These are phyloP conservation scores for Phytopythium sindhum DNA, from an alignment of 352 stramenopile species.

Conservation along the genomic window DNA sequence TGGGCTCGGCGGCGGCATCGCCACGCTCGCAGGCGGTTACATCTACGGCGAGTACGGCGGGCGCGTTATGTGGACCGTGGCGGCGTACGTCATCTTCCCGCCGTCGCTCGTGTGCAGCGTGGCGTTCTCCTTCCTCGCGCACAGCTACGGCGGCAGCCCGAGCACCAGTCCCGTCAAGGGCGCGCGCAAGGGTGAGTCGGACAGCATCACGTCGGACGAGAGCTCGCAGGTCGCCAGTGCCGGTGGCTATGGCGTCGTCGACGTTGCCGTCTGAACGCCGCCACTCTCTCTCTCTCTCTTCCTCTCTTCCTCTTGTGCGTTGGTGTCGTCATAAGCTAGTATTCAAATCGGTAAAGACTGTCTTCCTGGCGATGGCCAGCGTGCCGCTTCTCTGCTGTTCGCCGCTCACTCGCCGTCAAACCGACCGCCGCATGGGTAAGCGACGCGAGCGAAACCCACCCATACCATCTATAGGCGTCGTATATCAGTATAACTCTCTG, in stretches of 20 bases:
- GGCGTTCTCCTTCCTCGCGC: slow-evolving; percentile 27
- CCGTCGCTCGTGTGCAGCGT: slow-evolving; percentile 18
- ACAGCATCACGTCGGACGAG: slow-evolving; percentile 30
- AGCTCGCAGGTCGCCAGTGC: slow-evolving; percentile 19
- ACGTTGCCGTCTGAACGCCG: slow-evolving; percentile 1
- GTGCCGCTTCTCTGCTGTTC: background rate
- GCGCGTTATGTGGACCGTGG: slow-evolving; percentile 36
- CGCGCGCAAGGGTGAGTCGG: slow-evolving; percentile 15
- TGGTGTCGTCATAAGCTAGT: background rate
- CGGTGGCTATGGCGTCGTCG: slow-evolving; percentile 19
- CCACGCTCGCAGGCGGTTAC: slow-evolving; percentile 33
- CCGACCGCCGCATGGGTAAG: background rate
- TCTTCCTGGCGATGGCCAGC: background rate
- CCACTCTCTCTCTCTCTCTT: no score
- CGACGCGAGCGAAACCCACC: no score
- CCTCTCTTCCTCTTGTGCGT: no score
- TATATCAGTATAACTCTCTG: no score
- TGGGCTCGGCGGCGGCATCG: slow-evolving; percentile 28
- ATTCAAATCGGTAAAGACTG: background rate
- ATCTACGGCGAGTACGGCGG: slow-evolving; percentile 33
- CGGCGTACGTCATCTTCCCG: slow-evolving; percentile 30
- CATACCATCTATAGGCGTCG: no score
- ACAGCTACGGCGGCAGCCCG: slow-evolving; percentile 24
- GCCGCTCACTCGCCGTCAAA: background rate
- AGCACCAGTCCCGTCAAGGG: slow-evolving; percentile 1